Base-by-base conservation (phyloP, 768 basidiomycete species). In the Mycena epipterygia region DNA sequence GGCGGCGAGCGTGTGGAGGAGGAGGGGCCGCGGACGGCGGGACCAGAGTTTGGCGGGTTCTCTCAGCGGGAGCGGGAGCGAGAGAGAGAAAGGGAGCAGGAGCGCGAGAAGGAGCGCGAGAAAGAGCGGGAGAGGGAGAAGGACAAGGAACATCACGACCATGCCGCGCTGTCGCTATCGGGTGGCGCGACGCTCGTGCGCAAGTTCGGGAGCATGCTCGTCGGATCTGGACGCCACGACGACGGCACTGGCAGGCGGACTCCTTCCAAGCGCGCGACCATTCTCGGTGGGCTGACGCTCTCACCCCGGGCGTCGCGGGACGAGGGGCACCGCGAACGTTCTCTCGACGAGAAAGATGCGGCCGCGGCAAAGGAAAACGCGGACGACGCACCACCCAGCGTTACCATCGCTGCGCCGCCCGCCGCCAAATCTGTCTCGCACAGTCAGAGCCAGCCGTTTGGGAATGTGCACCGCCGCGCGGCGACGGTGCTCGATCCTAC, bases 401-500 rank as follows among this genome's bases (percentile, higher is more conserved):
- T 76, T 37, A 75, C 62, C 42, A 64, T 68, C 32, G 76, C 76
- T 49, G 65, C 77, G 33, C 59, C 79, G 6, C 68, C 79, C 23
- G 29, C 71, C 11, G 73, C 75, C 1, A 81, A 76, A 29, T 73
- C 77, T 30, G 77, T 84, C 37, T 69, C 83, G 29, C 80, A 81
- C 56, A 85, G 82, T 70, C 82, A 83, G 72, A 74, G 72, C 67
- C 76, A 79, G 59, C 76, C 91, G 0, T 75, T 90, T 59, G 89
- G 87, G 17, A 86, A 82, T 62, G 79, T 85, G 0, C 94, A 94
- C 79, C 87, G 94, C 25, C 85, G 94, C 7, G 93, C 93, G 5
- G 93, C 93, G 66, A 94, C 94, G 19, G 85, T 95, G 41, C 77
- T 95, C 37, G 94, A 95, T 78, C 88, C 93, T 0, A 86, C 89